Conservation (phyloP, 2,329 filamentous ascomycete species). For the Cladorrhinum sp. region DNA sequence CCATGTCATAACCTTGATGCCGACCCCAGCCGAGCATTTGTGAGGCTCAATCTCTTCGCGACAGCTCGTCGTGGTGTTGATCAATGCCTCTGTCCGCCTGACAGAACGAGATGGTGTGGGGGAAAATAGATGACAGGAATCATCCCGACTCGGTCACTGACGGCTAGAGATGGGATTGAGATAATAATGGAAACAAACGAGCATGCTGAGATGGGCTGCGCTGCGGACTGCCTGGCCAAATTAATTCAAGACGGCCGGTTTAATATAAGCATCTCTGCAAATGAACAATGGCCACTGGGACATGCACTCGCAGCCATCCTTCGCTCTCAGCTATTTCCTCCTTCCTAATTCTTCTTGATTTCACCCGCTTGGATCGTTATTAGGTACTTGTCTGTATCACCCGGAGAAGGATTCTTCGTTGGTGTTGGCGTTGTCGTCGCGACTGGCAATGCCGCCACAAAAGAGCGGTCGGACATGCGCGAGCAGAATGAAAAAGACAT, state of each 20-base stretch:
- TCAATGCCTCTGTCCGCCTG: conserved; percentile 20
- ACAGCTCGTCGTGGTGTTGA: conserved; percentile 14
- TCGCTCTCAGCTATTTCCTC: background rate
- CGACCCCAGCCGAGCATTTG: conserved; percentile 14
- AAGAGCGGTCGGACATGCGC: conserved; percentile 5
- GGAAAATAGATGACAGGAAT: conserved; percentile 6
- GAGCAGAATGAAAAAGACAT: background rate
- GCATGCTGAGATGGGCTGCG: conserved; percentile 20
- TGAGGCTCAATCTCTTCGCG: conserved; percentile 18
- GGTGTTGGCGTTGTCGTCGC: background rate
- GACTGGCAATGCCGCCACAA: conserved; percentile 9
- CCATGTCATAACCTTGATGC: conserved; percentile 17
- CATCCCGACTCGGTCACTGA: conserved; percentile 17
- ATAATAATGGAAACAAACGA: conserved; percentile 17
- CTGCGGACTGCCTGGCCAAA: conserved; percentile 17
- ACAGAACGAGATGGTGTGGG: conserved; percentile 5
- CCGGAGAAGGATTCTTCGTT: background rate
- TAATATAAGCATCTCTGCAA: conserved; percentile 28
- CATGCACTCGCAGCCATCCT: background rate
- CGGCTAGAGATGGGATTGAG: conserved; percentile 27
- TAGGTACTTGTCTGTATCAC: background rate
- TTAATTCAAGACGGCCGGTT: conserved; percentile 25
- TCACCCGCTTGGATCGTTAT: background rate
- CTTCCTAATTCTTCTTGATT: background rate
- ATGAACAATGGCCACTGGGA: conserved; percentile 2